These are phyloP conservation scores for Boletus mariae DNA, from an alignment of 1,284 basidiomycete genomes.

Conservation along the genomic window DNA sequence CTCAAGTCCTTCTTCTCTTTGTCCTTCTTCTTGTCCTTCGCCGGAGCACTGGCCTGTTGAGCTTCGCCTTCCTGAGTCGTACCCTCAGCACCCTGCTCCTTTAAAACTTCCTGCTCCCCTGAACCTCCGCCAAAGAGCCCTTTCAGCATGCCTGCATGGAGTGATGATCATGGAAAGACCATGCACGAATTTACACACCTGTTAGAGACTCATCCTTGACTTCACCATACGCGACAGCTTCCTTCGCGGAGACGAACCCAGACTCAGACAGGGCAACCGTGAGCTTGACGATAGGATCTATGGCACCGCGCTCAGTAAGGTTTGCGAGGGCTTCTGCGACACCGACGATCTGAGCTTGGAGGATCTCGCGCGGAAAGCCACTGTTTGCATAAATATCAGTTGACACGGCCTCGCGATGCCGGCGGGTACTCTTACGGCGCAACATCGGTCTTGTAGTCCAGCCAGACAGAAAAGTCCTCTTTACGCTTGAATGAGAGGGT, in stretches of 20 bases:
- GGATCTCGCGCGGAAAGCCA: conserved; percentile 63
- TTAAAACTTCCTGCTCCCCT: conserved; percentile 26
- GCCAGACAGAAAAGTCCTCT: conserved; percentile 70
- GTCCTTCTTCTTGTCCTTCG: conserved; percentile 40
- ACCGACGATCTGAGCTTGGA: conserved; percentile 66
- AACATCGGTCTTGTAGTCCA: conserved; percentile 65
- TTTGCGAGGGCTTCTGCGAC: conserved; percentile 70
- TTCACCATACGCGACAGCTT: conserved; percentile 72
- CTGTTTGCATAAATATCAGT: conserved; percentile 33
- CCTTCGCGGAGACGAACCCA: conserved; percentile 76
- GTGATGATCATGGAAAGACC: conserved; percentile 10
- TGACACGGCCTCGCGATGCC: neutral
- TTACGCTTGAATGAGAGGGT: conserved; percentile 75
- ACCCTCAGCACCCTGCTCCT: conserved; percentile 18
- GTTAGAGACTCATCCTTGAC: conserved; percentile 75
- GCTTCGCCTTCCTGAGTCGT: conserved; percentile 25
- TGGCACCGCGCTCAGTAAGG: conserved; percentile 67
- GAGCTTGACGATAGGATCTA: conserved; percentile 76
- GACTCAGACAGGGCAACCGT: conserved; percentile 80
- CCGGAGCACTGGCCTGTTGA: conserved; percentile 15
- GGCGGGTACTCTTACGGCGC: conserved; percentile 46
- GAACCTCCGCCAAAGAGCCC: conserved; percentile 70
- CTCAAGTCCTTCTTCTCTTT: conserved; percentile 37
- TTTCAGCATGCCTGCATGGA: conserved; percentile 69
- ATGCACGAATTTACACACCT: conserved; percentile 42